phyloP scores from a whole-genome alignment of 2,329 filamentous ascomycete genomes.

The Didymella segeticola region DNA sequence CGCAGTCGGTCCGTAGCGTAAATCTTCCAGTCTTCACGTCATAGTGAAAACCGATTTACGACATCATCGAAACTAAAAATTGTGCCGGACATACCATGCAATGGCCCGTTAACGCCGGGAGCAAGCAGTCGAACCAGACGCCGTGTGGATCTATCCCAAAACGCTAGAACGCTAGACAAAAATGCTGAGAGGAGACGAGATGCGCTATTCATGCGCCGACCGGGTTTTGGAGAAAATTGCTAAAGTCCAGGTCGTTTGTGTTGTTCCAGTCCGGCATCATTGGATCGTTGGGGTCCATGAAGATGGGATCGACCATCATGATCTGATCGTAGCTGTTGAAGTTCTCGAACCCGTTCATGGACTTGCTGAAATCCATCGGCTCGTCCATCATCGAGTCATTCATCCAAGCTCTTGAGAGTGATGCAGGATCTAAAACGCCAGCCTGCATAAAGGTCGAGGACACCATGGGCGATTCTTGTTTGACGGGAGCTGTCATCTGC shows the following conservation, averaged over 20 bases:
- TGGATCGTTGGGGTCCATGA: constrained; percentile 37
- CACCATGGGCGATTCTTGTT: constrained; percentile 41
- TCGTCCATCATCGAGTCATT: constrained; percentile 47
- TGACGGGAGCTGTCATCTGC: constrained; percentile 38
- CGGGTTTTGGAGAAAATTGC: constrained; percentile 46
- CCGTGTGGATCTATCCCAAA: constrained; percentile 33
- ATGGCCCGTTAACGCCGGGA: constrained; percentile 30
- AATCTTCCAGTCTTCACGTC: constrained; percentile 27
- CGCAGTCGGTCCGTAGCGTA: constrained; percentile 11
- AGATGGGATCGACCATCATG: constrained; percentile 44
- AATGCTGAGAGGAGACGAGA: constrained; percentile 27
- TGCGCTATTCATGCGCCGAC: constrained; percentile 38
- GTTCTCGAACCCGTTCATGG: constrained; percentile 42
- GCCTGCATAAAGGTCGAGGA: constrained; percentile 40
- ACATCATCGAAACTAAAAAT: too few relatives aligned
- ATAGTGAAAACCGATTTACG: constrained; percentile 31
- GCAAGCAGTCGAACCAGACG: constrained; percentile 28
- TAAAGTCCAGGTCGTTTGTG: constrained; percentile 46
- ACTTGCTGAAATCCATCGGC: constrained; percentile 44
- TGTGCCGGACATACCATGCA: too few relatives aligned
- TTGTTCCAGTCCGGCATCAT: constrained; percentile 48
- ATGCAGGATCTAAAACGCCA: constrained; percentile 39
- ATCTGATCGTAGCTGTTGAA: constrained; percentile 42
- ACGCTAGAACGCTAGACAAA: constrained; percentile 47
- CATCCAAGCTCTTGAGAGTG: constrained; percentile 41